Conservation (phyloP, 2,329 filamentous ascomycete genomes). For the Neofusicoccum laricinum region DNA sequence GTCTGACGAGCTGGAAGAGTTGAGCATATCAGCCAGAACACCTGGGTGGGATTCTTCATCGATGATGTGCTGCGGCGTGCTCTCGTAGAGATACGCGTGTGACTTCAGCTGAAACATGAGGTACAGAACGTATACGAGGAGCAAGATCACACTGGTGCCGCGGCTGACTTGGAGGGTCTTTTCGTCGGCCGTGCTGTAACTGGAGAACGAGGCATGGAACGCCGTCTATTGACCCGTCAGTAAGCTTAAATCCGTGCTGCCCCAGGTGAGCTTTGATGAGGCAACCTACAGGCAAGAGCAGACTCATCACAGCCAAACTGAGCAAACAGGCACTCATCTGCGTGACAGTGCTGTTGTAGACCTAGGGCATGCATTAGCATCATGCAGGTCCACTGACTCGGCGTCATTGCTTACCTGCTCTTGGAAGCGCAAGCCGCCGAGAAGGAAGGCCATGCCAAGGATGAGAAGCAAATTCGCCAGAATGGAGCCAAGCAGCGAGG, state of each 20-base stretch:
- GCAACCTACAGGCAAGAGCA: constrained; percentile 69
- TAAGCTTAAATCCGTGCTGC: not conserved
- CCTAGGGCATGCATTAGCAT: constrained; percentile 43
- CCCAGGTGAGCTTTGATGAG: not conserved
- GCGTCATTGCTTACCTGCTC: constrained; percentile 61
- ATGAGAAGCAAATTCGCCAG: constrained; percentile 85
- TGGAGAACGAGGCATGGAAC: constrained; percentile 82
- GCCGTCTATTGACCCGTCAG: constrained; percentile 60
- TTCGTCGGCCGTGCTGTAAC: constrained; percentile 59
- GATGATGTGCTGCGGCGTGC: constrained; percentile 87
- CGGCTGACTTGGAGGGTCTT: constrained; percentile 81
- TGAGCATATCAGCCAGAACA: constrained; percentile 76
- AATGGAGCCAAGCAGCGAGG: constrained; percentile 85
- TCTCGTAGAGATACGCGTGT: constrained; percentile 87
- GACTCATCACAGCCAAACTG: constrained; percentile 84
- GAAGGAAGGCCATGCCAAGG: constrained; percentile 84
- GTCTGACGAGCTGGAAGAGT: constrained; percentile 60
- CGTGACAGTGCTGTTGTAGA: constrained; percentile 93
- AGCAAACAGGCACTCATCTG: constrained; percentile 95
- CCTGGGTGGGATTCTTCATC: constrained; percentile 88
- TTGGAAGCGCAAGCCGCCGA: constrained; percentile 80
- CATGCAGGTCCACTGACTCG: constrained; percentile 19
- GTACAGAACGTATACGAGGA: constrained; percentile 80
- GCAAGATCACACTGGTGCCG: constrained; percentile 79
- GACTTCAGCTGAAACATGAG: constrained; percentile 89